Conservation (phyloP, 2,329 filamentous ascomycete species). For the Exserohilum turcica region DNA sequence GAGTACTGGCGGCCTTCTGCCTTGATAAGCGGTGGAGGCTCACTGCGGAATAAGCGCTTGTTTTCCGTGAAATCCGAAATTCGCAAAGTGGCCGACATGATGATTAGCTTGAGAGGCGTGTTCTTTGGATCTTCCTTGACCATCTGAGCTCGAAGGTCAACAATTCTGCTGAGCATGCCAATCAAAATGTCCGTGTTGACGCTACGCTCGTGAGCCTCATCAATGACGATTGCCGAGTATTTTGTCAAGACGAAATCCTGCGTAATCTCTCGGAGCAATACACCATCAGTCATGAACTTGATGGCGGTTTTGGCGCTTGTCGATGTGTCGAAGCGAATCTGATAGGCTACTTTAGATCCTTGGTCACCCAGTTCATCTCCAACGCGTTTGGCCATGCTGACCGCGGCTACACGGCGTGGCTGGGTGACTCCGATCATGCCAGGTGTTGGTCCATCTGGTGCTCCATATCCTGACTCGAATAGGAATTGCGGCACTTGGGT, state of each 20-base stretch:
- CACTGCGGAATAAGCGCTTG: constrained; percentile 71
- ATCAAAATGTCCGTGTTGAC: constrained; percentile 99
- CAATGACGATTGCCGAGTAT: constrained; percentile 92
- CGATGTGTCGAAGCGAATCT: constrained; percentile 89
- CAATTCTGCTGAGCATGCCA: constrained; percentile 91
- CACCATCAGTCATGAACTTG: constrained; percentile 99
- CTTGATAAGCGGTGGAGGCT: constrained; percentile 80
- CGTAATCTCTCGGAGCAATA: constrained; percentile 86
- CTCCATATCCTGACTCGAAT: constrained; percentile 90
- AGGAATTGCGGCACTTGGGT: constrained; percentile 97
- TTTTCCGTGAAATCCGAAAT: constrained; percentile 92
- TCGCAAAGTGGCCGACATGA: constrained; percentile 95
- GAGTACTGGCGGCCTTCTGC: constrained; percentile 91
- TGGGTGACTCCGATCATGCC: constrained; percentile 96
- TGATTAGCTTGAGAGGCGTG: constrained; percentile 84
- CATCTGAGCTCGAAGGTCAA: constrained; percentile 79
- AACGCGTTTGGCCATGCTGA: constrained; percentile 95
- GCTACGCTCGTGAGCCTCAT: constrained; percentile 95
- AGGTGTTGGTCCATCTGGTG: constrained; percentile 74
- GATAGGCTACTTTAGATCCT: constrained; percentile 82
- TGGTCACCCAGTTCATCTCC: constrained; percentile 80
- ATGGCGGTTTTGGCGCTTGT: constrained; percentile 80
- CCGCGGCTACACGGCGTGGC: constrained; percentile 89
- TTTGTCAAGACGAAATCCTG: constrained; percentile 86
- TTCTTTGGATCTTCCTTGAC: constrained; percentile 70